phyloP scores from a whole-genome alignment of 2,329 filamentous ascomycete species.

The Pestalotiopsis sp. region DNA sequence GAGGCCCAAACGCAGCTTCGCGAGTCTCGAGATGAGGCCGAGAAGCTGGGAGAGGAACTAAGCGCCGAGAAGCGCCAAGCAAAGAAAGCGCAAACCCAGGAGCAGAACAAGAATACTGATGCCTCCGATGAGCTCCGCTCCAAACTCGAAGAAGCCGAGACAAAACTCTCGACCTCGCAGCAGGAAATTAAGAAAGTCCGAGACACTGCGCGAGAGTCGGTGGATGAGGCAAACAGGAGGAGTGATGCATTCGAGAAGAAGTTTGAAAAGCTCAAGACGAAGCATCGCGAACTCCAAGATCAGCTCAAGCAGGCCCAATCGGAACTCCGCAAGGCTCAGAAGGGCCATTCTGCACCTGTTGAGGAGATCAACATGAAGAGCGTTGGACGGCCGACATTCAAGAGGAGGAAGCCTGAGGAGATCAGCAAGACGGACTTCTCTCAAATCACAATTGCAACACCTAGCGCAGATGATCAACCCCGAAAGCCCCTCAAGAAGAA shows the following conservation, averaged over 20 bases:
- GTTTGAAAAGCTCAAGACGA: slow-evolving; percentile 69
- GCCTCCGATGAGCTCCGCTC: slow-evolving; percentile 31
- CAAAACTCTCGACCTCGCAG: slow-evolving; percentile 41
- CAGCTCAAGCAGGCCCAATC: slow-evolving; percentile 68
- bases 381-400: slow-evolving; percentile 39
- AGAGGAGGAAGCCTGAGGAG: slow-evolving; percentile 51
- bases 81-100: slow-evolving; percentile 32
- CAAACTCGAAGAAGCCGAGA: slow-evolving; percentile 32
- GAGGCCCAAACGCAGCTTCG: slow-evolving; percentile 31
- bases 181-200: slow-evolving; percentile 49
- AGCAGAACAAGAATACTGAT: slow-evolving; percentile 15
- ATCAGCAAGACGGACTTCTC: slow-evolving; percentile 47
- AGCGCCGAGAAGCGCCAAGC: slow-evolving; percentile 30
- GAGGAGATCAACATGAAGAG: slow-evolving; percentile 35
- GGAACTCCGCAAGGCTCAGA: slow-evolving; percentile 44
- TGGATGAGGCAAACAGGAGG: slow-evolving; percentile 63
- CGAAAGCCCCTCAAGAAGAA: slow-evolving; percentile 56
- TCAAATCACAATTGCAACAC: slow-evolving; percentile 49
- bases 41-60: slow-evolving; percentile 37
- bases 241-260: slow-evolving; percentile 71
- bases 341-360: slow-evolving; percentile 38
- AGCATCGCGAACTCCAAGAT: slow-evolving; percentile 70
- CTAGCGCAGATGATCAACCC: slow-evolving; percentile 32
- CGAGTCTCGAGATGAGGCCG: slow-evolving; percentile 33
- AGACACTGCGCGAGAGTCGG: slow-evolving; percentile 54